Evolutionary conservation across 225 moss, liverwort and hornwort species (phyloP).

Genomic region (Marchantia polymorpha): DNA sequence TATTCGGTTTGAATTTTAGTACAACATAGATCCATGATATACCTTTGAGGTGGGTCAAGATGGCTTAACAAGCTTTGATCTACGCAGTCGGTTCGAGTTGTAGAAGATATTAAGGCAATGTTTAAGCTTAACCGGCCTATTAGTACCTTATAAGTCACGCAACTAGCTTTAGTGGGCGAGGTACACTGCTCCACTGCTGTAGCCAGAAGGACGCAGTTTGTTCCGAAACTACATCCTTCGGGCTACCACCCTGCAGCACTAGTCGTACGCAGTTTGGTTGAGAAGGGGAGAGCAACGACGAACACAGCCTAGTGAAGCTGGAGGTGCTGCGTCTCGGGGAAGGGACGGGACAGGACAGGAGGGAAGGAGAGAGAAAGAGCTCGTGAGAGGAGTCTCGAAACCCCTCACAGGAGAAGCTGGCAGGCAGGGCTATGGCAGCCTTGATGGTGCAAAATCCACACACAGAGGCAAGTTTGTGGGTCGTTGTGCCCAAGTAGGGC

Average conservation of each 20-base stretch:
- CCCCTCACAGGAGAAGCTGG: constrained; percentile 3
- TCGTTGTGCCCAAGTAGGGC: constrained; percentile 5
- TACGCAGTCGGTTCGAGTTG: no score
- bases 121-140: no score
- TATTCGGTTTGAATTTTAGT: no score
- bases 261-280: neutral
- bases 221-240: neutral
- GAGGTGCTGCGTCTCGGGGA: constrained; percentile 9
- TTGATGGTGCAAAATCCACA: constrained; percentile 5
- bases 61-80: no score
- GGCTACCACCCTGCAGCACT: neutral
- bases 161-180: no score
- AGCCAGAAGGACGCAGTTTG: neutral
- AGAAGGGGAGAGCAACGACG: neutral
- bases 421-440: constrained; percentile 40
- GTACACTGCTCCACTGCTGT: no score
- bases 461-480: constrained; percentile 3
- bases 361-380: constrained; percentile 2
- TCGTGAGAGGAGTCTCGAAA: constrained; percentile 11
- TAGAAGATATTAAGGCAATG: no score
- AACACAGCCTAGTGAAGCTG: neutral
- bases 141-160: no score
- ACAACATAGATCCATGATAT: no score
- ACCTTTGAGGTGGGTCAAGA: no score
- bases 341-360: constrained; percentile 10